phyloP scores from a whole-genome alignment of 352 stramenopile genomes.

The Nothophytophthora sp. region DNA sequence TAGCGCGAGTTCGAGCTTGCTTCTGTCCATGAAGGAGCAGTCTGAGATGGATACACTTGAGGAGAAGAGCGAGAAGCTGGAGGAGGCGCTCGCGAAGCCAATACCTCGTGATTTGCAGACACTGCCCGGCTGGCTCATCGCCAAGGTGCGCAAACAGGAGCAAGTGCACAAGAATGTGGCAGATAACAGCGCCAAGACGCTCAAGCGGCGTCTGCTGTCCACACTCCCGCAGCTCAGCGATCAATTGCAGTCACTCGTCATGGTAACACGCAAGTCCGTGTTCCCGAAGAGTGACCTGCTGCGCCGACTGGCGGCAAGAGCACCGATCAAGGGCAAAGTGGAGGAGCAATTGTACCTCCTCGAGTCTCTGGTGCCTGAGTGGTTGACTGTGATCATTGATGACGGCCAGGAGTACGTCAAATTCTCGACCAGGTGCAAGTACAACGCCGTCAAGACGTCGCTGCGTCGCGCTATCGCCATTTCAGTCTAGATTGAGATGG shows the following conservation, averaged over 20 bases:
- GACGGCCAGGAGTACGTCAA: conserved; percentile 74
- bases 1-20: conserved; percentile 6
- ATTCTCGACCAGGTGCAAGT: conserved; percentile 57
- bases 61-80: conserved; percentile 32
- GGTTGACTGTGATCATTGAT: conserved; percentile 64
- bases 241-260: conserved; percentile 71
- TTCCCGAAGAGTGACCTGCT: conserved; percentile 56
- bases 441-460: conserved; percentile 64
- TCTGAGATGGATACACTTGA: conserved; percentile 5
- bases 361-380: conserved; percentile 71
- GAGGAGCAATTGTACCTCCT: conserved; percentile 74
- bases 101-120: conserved; percentile 66
- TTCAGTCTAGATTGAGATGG: conserved; percentile 6
- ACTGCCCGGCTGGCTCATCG: conserved; percentile 76
- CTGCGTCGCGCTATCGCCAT: conserved; percentile 51
- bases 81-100: conserved; percentile 51
- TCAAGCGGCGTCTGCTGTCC: conserved; percentile 46
- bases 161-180: conserved; percentile 36
- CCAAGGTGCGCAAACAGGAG: conserved; percentile 71
- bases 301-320: conserved; percentile 35
- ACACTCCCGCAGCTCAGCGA: conserved; percentile 77
- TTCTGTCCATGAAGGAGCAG: conserved; percentile 19
- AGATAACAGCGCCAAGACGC: conserved; percentile 40
- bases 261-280: conserved; percentile 63
- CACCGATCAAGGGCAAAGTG: conserved; percentile 56